phyloP scores from a whole-genome alignment of 371 early-diverging fungal genomes.

The Mortierella sp. region DNA sequence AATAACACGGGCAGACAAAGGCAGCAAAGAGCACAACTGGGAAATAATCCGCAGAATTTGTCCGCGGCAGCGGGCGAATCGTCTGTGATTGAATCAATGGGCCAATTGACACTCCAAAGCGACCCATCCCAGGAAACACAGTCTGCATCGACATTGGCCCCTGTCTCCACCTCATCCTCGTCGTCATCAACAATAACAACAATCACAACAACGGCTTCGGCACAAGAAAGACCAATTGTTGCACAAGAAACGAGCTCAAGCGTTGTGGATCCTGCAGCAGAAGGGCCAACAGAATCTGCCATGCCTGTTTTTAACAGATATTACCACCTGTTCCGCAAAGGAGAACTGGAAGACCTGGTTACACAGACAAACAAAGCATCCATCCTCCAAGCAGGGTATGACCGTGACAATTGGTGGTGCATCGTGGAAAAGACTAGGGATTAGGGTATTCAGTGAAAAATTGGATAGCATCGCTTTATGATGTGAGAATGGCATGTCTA shows the following conservation, averaged over 20 bases:
- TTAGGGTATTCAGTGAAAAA: neutral
- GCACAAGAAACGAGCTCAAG: neutral
- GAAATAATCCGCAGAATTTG: slow-evolving; percentile 18
- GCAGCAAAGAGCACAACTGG: slow-evolving; percentile 29
- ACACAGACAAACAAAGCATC: slow-evolving; percentile 54
- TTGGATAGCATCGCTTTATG: too few relatives aligned
- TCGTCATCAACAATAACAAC: slow-evolving; percentile 6
- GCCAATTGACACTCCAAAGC: slow-evolving; percentile 6
- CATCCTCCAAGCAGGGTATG: slow-evolving; percentile 83
- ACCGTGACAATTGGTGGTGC: slow-evolving; percentile 94
- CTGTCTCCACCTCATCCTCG: neutral
- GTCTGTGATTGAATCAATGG: slow-evolving; percentile 1
- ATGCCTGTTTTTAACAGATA: slow-evolving; percentile 64
- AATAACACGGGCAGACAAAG: slow-evolving; percentile 24
- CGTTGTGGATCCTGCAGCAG: too few relatives aligned
- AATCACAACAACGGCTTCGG: neutral
- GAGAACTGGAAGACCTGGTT: slow-evolving; percentile 84
- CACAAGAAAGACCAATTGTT: slow-evolving; percentile 8
- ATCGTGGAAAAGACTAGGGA: slow-evolving; percentile 59
- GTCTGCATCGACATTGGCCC: neutral
- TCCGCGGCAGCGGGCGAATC: neutral
- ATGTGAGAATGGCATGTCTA: neutral
- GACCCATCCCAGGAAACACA: neutral
- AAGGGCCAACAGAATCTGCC: neutral
- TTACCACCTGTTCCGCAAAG: slow-evolving; percentile 93